These are phyloP conservation scores for Penicillium arizonense DNA, from an alignment of 495 filamentous ascomycete species.

Conservation along the genomic window DNA sequence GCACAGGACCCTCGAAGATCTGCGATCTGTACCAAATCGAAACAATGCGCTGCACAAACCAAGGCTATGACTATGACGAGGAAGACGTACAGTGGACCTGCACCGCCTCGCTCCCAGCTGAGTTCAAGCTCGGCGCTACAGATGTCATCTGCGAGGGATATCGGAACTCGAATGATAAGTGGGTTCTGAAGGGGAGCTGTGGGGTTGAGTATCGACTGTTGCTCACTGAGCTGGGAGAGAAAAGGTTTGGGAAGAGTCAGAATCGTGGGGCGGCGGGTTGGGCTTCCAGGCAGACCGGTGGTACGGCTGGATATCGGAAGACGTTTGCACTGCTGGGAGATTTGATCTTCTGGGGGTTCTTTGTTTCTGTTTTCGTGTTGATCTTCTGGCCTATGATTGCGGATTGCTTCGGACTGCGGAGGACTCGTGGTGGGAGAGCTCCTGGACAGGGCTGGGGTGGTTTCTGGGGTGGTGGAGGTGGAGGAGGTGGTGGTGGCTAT, in stretches of 20 bases:
- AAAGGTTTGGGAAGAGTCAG: slow-evolving; percentile 54
- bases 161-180: slow-evolving; percentile 66
- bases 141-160: slow-evolving; percentile 96
- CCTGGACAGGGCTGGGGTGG: slow-evolving; percentile 21
- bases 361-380: slow-evolving; percentile 34
- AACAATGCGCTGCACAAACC: slow-evolving; percentile 85
- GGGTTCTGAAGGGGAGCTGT: slow-evolving; percentile 85
- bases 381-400: slow-evolving; percentile 28
- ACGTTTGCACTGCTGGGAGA: slow-evolving; percentile 20
- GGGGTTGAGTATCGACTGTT: slow-evolving; percentile 87
- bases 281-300: slow-evolving; percentile 3
- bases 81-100: slow-evolving; percentile 90
- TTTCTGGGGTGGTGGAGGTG: slow-evolving; percentile 46
- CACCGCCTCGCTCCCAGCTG: slow-evolving; percentile 69
- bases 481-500: slow-evolving; percentile 50
- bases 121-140: slow-evolving; percentile 86
- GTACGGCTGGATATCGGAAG: slow-evolving; percentile 5
- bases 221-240: slow-evolving; percentile 78
- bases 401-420: slow-evolving; percentile 19
- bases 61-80: slow-evolving; percentile 64
- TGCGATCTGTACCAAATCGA: slow-evolving; percentile 67
- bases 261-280: background rate
- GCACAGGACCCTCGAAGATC: slow-evolving; percentile 63
- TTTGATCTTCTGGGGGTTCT: slow-evolving; percentile 50
- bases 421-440: slow-evolving; percentile 6